phyloP scores from a whole-genome alignment of 169 alveolate genomes.

The Cryptosporidium canis region DNA sequence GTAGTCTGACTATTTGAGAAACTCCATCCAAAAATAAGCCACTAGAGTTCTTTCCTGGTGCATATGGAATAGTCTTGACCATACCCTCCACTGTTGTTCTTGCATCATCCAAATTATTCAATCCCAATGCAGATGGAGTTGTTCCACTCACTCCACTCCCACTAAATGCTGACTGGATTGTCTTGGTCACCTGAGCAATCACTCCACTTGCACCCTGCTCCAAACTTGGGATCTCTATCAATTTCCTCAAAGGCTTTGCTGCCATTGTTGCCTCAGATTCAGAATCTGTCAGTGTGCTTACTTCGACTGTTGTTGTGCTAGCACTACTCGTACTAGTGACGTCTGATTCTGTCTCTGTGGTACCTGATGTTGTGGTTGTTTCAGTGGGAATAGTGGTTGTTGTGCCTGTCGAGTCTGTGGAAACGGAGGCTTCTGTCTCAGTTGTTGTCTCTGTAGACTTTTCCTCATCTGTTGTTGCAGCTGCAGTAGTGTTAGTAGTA shows the following conservation, averaged over 20 bases:
- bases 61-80: conserved; percentile 60
- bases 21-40: conserved; percentile 8
- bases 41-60: conserved; percentile 27
- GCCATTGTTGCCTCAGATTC: neutral
- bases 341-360: too few relatives aligned
- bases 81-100: conserved; percentile 61
- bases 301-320: too few relatives aligned
- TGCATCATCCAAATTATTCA: conserved; percentile 58
- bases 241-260: neutral
- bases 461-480: neutral
- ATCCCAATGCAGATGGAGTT: conserved; percentile 3
- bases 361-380: neutral
- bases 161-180: neutral
- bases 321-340: too few relatives aligned
- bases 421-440: neutral
- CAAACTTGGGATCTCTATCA: neutral
- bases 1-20: conserved; percentile 24
- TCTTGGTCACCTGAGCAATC: neutral
- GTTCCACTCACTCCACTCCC: conserved; percentile 2
- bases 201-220: conserved; percentile 15
- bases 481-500: neutral
- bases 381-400: neutral
- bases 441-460: neutral
- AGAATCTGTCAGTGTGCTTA: neutral
- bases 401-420: neutral